Conservation (phyloP, 257 asterid genomes). For the Salvia rosmarinus region DNA sequence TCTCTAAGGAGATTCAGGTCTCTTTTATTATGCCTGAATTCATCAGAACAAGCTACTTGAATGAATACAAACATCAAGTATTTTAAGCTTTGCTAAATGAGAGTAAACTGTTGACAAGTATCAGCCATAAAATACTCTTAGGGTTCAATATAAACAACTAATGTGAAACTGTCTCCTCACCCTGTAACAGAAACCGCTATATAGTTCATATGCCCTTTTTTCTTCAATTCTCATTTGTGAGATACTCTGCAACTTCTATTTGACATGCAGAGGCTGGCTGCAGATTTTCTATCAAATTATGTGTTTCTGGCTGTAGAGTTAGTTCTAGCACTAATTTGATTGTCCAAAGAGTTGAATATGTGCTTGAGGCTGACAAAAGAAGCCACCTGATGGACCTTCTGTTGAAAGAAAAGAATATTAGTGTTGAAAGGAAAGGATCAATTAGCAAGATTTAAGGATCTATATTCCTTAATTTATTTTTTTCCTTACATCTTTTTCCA, state of each 20-base stretch:
- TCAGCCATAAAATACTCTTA: too few species aligned
- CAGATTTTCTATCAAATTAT: constrained; percentile 68
- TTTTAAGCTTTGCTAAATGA: constrained; percentile 10
- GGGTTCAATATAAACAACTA: neutral
- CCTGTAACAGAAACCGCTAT: neutral
- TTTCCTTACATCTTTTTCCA: too few species aligned
- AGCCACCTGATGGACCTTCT: constrained; percentile 94
- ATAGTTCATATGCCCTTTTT: constrained; percentile 10
- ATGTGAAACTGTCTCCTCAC: neutral
- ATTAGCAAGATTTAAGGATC: too few species aligned
- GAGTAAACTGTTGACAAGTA: neutral
- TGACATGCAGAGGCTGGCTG: constrained; percentile 72
- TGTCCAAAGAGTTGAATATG: constrained; percentile 88
- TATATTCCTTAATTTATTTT: too few species aligned
- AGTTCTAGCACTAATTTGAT: constrained; percentile 88
- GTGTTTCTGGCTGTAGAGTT: constrained; percentile 90
- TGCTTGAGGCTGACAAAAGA: constrained; percentile 79
- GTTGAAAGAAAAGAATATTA: too few species aligned
- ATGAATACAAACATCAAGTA: neutral
- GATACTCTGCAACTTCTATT: constrained; percentile 32
- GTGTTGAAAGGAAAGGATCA: too few species aligned
- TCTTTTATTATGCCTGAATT: constrained; percentile 30
- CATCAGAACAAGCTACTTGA: constrained; percentile 13
- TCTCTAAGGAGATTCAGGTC: constrained; percentile 90
- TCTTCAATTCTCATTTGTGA: constrained; percentile 25